A percentile compares a stretch with the other conserved stretches of the same genome.
Evolutionary conservation across 208 protist genomes (phyloP).

Genomic region (Leishmania gerbilli): DNA sequence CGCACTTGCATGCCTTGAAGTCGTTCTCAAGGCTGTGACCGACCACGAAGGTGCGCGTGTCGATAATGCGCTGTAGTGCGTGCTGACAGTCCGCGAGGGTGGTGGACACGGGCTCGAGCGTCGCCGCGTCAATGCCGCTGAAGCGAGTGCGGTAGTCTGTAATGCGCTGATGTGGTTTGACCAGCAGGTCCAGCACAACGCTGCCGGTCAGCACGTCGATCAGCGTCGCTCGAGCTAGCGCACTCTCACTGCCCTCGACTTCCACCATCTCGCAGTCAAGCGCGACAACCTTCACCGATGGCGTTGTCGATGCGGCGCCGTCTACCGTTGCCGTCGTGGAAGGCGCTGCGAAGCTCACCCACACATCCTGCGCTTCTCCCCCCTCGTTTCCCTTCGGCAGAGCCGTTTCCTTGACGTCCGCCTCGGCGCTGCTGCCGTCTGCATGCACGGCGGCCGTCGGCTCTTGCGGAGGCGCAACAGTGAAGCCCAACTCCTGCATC

Average conservation of each 20-base stretch:
- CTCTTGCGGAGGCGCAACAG: slow-evolving; percentile 28
- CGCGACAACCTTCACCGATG: slow-evolving; percentile 48
- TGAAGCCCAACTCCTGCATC: slow-evolving; percentile 55
- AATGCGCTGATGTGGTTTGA: slow-evolving; percentile 74
- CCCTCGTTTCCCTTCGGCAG: neutral
- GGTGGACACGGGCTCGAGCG: slow-evolving; percentile 67
- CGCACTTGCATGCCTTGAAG: slow-evolving; percentile 84
- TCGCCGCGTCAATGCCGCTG: slow-evolving; percentile 88
- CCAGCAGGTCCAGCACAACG: slow-evolving; percentile 86
- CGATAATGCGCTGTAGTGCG: slow-evolving; percentile 56
- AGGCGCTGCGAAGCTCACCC: slow-evolving; percentile 10
- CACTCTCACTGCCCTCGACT: slow-evolving; percentile 43
- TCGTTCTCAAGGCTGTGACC: slow-evolving; percentile 96
- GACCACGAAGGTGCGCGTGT: slow-evolving; percentile 84
- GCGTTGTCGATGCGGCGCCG: neutral
- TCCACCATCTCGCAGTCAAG: slow-evolving; percentile 95
- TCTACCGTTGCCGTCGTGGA: neutral
- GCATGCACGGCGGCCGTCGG: neutral
- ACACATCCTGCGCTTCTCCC: neutral
- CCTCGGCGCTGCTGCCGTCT: neutral
- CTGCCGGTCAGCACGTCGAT: slow-evolving; percentile 61
- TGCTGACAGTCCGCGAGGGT: slow-evolving; percentile 77
- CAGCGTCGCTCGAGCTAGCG: slow-evolving; percentile 85
- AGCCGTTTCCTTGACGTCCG: neutral
- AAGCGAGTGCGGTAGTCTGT: slow-evolving; percentile 91